Conservation (phyloP, 2,329 filamentous ascomycete species). For the Diaporthe amygdali region DNA sequence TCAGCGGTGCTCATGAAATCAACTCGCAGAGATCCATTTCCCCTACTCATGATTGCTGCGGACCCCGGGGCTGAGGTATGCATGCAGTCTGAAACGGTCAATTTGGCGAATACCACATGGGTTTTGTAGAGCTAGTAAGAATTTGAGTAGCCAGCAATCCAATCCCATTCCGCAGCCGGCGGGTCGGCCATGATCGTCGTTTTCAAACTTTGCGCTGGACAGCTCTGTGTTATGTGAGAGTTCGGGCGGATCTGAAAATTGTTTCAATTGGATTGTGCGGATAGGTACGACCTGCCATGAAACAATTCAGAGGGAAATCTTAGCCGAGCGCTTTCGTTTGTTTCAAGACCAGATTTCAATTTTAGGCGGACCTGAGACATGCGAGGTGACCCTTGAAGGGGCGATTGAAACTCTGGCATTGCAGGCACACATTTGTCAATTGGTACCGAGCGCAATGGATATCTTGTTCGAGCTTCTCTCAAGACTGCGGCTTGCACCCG, state of each 20-base stretch:
- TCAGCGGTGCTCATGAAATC: too few species aligned
- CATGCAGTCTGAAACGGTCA: not conserved
- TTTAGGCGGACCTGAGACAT: slow-evolving; percentile 10
- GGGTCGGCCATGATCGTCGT: too few species aligned
- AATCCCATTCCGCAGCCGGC: not conserved
- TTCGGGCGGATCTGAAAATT: not conserved
- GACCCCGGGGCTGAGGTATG: not conserved
- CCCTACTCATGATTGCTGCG: too few species aligned
- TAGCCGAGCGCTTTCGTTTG: slow-evolving; percentile 12
- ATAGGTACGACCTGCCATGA: not conserved
- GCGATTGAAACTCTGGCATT: not conserved
- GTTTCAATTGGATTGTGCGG: not conserved
- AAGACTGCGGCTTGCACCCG: not conserved
- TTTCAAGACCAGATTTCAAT: slow-evolving; percentile 3
- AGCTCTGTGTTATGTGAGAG: not conserved
- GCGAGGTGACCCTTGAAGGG: slow-evolving; percentile 7
- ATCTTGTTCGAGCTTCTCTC: not conserved
- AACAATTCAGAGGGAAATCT: not conserved
- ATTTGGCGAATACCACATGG: not conserved
- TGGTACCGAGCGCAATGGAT: not conserved
- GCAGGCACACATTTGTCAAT: not conserved
- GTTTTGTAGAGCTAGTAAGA: too few species aligned
- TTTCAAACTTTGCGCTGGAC: not conserved
- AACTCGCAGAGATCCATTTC: not conserved
- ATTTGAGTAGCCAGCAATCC: too few species aligned